Conservation (phyloP, 2,329 filamentous ascomycete genomes). For the Talaromyces sp. region DNA sequence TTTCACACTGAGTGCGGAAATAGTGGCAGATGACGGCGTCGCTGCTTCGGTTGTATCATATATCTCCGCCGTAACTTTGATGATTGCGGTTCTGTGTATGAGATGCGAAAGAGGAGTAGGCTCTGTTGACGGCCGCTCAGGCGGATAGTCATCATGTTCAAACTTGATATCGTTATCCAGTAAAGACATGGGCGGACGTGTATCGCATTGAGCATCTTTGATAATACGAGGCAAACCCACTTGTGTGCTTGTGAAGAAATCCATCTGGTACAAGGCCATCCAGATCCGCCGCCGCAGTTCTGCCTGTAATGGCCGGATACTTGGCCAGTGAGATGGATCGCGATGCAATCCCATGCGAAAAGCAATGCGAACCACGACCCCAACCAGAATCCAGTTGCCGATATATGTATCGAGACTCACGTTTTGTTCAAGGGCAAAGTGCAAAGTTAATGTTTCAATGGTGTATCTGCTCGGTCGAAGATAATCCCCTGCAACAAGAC, state of each 20-base stretch:
- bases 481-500: slow-evolving; percentile 11
- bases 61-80: slow-evolving; percentile 13
- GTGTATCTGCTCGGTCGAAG: slow-evolving; percentile 7
- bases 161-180: neutral
- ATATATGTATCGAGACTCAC: slow-evolving; percentile 5
- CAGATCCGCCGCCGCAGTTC: slow-evolving; percentile 12
- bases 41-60: slow-evolving; percentile 9
- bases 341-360: slow-evolving; percentile 76
- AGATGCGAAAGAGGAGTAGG: slow-evolving; percentile 8
- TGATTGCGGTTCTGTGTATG: slow-evolving; percentile 10
- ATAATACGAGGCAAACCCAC: slow-evolving; percentile 19
- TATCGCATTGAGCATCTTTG: slow-evolving; percentile 19
- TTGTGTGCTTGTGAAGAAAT: slow-evolving; percentile 19
- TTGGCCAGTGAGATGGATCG: slow-evolving; percentile 46
- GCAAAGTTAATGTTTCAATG: slow-evolving; percentile 10
- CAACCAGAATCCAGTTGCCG: slow-evolving; percentile 61
- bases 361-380: slow-evolving; percentile 65
- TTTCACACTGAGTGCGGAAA: slow-evolving; percentile 7
- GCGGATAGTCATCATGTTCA: neutral
- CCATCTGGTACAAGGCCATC: slow-evolving; percentile 18
- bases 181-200: slow-evolving; percentile 7
- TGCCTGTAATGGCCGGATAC: slow-evolving; percentile 10
- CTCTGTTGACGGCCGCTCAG: slow-evolving; percentile 3
- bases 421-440: slow-evolving; percentile 10
- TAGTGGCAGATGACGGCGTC: slow-evolving; percentile 4